Percentiles rank a stretch among this genome's conserved stretches.
These are phyloP conservation scores for Alternaria sp. DNA, from an alignment of 2,329 filamentous ascomycete genomes.

Conservation along the genomic window DNA sequence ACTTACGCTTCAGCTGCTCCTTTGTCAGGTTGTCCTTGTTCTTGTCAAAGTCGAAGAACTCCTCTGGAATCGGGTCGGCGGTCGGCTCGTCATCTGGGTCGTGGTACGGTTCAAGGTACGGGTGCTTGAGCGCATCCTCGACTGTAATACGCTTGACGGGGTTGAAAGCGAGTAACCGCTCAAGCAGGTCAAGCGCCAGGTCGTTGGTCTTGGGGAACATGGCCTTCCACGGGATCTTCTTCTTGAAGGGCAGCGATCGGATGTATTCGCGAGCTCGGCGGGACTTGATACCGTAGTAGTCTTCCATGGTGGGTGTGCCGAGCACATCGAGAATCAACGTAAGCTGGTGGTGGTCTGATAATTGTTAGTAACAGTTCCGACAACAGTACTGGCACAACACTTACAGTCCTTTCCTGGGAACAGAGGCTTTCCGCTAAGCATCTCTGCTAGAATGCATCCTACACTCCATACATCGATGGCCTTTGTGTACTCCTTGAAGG, in stretches of 20 bases:
- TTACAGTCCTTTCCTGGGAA: constrained; percentile 98
- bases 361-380: neutral
- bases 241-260: constrained; percentile 96
- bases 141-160: constrained; percentile 98
- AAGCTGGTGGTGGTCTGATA: constrained; percentile 90
- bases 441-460: constrained; percentile 96
- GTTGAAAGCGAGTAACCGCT: constrained; percentile 97
- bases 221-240: constrained; percentile 97
- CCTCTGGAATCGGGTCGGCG: constrained; percentile 93
- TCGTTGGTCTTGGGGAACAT: constrained; percentile 99
- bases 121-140: constrained; percentile 95
- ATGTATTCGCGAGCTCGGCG: constrained; percentile 97
- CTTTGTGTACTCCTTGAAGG: constrained; percentile 99
- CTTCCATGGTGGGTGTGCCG: constrained; percentile 98
- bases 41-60: constrained; percentile 99
- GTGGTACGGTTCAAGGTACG: constrained; percentile 98
- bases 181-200: constrained; percentile 87
- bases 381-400: constrained; percentile 38
- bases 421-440: constrained; percentile 96
- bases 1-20: constrained; percentile 89
- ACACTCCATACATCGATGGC: constrained; percentile 99
- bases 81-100: constrained; percentile 98
- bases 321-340: constrained; percentile 97
- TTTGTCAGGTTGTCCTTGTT: constrained; percentile 99
- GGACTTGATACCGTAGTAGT: constrained; percentile 99